Conservation (phyloP, 1,139 yeast genomes). For the Hemisphaericaspora lyxosophila region DNA sequence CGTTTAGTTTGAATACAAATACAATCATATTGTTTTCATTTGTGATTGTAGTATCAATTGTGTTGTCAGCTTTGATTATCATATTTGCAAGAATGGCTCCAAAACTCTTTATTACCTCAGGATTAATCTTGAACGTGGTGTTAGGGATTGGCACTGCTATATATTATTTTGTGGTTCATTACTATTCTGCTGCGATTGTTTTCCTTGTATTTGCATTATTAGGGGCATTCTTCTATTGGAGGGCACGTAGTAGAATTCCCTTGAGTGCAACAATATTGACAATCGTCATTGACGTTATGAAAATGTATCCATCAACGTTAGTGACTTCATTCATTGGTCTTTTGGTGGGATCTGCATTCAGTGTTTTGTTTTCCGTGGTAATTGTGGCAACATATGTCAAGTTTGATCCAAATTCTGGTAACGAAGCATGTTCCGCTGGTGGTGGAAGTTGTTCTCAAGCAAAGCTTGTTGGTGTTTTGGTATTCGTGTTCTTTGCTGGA, state of each 20-base stretch:
- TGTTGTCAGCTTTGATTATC: constrained; percentile 57
- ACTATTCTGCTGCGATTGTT: constrained; percentile 80
- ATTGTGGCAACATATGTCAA: constrained; percentile 77
- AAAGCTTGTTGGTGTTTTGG: constrained; percentile 63
- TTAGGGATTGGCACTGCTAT: constrained; percentile 76
- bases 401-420: constrained; percentile 46
- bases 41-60: constrained; percentile 60
- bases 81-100: constrained; percentile 66
- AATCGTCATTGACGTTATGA: constrained; percentile 75
- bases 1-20: constrained; percentile 69
- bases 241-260: constrained; percentile 65
- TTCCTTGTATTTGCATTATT: constrained; percentile 63
- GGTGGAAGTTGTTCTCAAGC: constrained; percentile 70
- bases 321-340: constrained; percentile 66
- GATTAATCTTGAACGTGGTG: constrained; percentile 65
- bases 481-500: constrained; percentile 82
- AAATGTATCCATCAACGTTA: constrained; percentile 66
- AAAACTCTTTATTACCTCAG: constrained; percentile 63
- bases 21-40: constrained; percentile 72
- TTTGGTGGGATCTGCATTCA: constrained; percentile 61
- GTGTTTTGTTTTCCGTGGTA: constrained; percentile 63
- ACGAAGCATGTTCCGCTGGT: constrained; percentile 40
- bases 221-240: constrained; percentile 73
- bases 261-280: constrained; percentile 74
- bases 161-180: constrained; percentile 60